A percentile compares a stretch with the other conserved stretches of the same genome.
These are phyloP conservation scores for Fusarium sambucinum DNA, from an alignment of 2,329 filamentous ascomycete species.

Conservation along the genomic window DNA sequence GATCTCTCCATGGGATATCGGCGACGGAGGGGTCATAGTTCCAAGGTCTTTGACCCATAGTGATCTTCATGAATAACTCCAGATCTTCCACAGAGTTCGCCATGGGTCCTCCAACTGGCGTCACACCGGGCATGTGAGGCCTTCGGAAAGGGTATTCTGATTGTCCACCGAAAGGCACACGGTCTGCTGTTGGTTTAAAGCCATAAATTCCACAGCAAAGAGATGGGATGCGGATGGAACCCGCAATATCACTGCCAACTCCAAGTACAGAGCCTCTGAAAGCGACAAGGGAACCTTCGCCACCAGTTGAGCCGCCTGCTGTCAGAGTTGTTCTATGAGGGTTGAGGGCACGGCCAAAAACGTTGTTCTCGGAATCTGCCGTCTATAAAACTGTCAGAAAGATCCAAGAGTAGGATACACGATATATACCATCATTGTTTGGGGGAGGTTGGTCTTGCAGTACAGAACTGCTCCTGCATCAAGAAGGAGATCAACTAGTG, in stretches of 20 bases:
- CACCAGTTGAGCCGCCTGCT: conserved; percentile 46
- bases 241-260: conserved; percentile 51
- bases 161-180: conserved; percentile 60
- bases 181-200: conserved; percentile 66
- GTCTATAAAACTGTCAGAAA: conserved; percentile 32
- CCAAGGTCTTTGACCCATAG: conserved; percentile 59
- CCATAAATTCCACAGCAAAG: conserved; percentile 68
- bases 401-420: rapidly evolving
- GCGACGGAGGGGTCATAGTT: conserved; percentile 57
- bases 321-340: conserved; percentile 52
- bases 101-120: conserved; percentile 58
- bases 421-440: conserved; percentile 69
- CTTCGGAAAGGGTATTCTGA: conserved; percentile 37
- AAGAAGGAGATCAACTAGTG: conserved; percentile 44
- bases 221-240: conserved; percentile 65
- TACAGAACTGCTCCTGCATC: conserved; percentile 49
- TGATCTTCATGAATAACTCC: conserved; percentile 51
- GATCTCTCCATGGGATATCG: conserved; percentile 60
- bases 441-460: conserved; percentile 64
- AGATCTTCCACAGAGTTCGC: conserved; percentile 54
- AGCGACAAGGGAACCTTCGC: conserved; percentile 41
- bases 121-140: conserved; percentile 46
- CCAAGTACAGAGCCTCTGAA: conserved; percentile 45
- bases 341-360: conserved; percentile 47
- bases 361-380: conserved; percentile 56